Evolutionary conservation across 257 asterid species (phyloP).

Genomic region (Mitragyna speciosa): DNA sequence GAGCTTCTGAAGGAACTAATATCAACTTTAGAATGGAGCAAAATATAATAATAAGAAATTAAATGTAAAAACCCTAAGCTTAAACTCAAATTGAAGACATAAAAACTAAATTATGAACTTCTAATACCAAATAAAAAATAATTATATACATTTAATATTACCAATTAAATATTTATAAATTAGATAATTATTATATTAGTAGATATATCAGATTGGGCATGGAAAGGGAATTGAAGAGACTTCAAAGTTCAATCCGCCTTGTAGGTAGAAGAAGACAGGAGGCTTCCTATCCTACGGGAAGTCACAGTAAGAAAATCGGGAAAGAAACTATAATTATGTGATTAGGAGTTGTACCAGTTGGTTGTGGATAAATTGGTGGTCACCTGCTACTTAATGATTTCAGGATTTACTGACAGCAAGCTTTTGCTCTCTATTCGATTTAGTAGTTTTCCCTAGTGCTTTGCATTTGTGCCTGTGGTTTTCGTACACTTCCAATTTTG

Average conservation of each 20-base stretch:
- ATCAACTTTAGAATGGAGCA: no score
- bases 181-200: not conserved
- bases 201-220: not conserved
- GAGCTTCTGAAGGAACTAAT: no score
- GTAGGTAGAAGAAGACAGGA: not conserved
- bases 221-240: conserved; percentile 1
- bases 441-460: not conserved
- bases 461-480: not conserved
- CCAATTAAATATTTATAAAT: no score
- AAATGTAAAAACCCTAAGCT: no score
- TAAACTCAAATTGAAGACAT: no score
- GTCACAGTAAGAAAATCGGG: not conserved
- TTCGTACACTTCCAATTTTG: not conserved
- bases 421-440: not conserved
- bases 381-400: not conserved
- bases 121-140: no score
- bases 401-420: not conserved
- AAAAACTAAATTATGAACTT: no score
- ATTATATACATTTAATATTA: no score
- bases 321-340: not conserved
- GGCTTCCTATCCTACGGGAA: not conserved
- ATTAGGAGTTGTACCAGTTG: not conserved
- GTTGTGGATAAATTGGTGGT: not conserved
- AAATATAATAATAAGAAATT: no score
- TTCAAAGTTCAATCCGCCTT: not conserved